Evolutionary conservation across 495 filamentous ascomycete genomes (phyloP), one percentile per base, ranked within the genome.

Genomic region (Xylaria sp.): DNA sequence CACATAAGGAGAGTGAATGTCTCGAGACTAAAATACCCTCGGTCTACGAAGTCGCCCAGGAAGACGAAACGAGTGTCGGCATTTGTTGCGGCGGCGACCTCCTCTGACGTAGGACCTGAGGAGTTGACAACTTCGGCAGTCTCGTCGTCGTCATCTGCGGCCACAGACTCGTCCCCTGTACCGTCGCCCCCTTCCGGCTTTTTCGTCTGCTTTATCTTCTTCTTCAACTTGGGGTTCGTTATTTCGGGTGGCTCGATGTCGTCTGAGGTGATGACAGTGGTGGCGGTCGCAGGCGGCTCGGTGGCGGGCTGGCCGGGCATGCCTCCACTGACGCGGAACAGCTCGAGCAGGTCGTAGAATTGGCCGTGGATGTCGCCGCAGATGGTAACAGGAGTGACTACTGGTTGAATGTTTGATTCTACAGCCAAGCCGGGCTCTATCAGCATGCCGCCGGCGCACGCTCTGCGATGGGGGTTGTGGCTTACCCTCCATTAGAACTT

Each of bases 331-430:
- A 99, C 95, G 52, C 93, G 92, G 84, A 99, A 99, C 37, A 99
- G 90, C 82, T 99, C 96, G 61, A 98, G 88, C 8, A 99, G 87
- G 81, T 99, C 96, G 86, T 98, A 99, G 82, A 98, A 99, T 83
- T 99, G 96, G 76, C 96, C 96, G 82, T 99, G 96, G 75, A 99
- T 97, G 79, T 99, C 96, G 76, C 96, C 96, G 77, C 96, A 99
- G 73, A 99, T 91, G 37, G 96, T 99, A 66, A 99, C 96, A n/a
- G 96, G 96, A 0, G 97, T 97, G 19, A 90, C 88, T 37, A 99
- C 96, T 26, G 97, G 96, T 78, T 97, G 95, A 41, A 99, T 97
- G 80, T 99, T 99, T 63, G 94, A 97, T 85, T 99, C 96, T 97
- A 73, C 17, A 64, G n/a, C 33, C n/a, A n/a, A 59, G 17, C 19